Percentiles rank a stretch among this genome's conserved stretches.
These are phyloP conservation scores for Eremothecium coryli DNA, from an alignment of 1,139 yeast species.

Conservation along the genomic window DNA sequence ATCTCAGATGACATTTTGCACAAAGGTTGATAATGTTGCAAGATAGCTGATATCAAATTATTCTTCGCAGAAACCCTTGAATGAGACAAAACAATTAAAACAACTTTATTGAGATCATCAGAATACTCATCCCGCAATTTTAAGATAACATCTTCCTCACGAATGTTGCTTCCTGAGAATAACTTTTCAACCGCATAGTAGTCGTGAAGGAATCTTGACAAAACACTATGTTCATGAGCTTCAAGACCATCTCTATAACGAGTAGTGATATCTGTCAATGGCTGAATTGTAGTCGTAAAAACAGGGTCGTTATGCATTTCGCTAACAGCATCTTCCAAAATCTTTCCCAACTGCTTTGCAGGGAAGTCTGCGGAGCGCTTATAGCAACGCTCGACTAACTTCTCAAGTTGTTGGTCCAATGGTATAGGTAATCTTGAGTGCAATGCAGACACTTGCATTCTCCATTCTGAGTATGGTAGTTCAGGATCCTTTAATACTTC, in stretches of 20 bases:
- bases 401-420: constrained; percentile 57
- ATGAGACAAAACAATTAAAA: constrained; percentile 71
- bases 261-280: constrained; percentile 60
- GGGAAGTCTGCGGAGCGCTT: constrained; percentile 83
- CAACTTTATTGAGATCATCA: constrained; percentile 65
- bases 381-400: constrained; percentile 58
- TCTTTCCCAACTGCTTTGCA: constrained; percentile 68
- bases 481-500: constrained; percentile 68
- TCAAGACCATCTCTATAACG: constrained; percentile 67
- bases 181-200: constrained; percentile 70
- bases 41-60: constrained; percentile 75
- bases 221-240: constrained; percentile 74
- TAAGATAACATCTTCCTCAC: constrained; percentile 83
- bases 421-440: constrained; percentile 81
- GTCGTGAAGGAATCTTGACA: constrained; percentile 58
- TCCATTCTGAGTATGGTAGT: constrained; percentile 92
- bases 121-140: constrained; percentile 80
- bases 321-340: constrained; percentile 35
- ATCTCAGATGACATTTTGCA: constrained; percentile 58
- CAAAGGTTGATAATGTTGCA: constrained; percentile 71
- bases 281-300: constrained; percentile 55
- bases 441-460: constrained; percentile 72
- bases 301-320: constrained; percentile 41
- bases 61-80: constrained; percentile 90
- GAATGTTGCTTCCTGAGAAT: constrained; percentile 62